Conservation (phyloP, 2,329 filamentous ascomycete genomes). For the Pseudogymnoascus sp. region DNA sequence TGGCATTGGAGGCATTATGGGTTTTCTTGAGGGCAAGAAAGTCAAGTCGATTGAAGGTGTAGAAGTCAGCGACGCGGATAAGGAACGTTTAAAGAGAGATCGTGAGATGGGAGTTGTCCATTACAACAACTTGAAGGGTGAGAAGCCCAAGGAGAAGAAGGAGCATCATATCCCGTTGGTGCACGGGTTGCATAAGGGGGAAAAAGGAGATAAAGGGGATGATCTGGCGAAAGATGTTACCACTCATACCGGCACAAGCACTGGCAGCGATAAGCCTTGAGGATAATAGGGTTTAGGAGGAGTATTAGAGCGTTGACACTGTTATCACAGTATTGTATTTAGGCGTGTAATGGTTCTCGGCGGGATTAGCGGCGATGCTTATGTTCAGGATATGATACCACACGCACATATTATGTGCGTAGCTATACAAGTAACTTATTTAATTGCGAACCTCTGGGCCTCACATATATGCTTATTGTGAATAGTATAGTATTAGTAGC, state of each 20-base stretch:
- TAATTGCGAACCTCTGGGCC: neutral
- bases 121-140: constrained; percentile 49
- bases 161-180: constrained; percentile 15
- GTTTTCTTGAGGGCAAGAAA: constrained; percentile 62
- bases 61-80: constrained; percentile 49
- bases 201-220: constrained; percentile 10
- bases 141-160: constrained; percentile 39
- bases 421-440: neutral
- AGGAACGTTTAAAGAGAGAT: constrained; percentile 42
- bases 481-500: neutral
- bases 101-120: constrained; percentile 48
- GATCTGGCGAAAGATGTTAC: neutral
- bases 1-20: constrained; percentile 58
- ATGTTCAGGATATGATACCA: neutral
- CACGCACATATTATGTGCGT: neutral
- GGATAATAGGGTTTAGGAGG: neutral
- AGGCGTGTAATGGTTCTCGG: neutral
- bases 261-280: neutral
- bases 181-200: constrained; percentile 15
- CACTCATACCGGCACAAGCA: neutral
- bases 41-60: constrained; percentile 68
- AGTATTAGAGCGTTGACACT: neutral
- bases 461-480: neutral
- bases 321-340: neutral
- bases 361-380: neutral